These are phyloP conservation scores for Hypoxylon lenormandii DNA, from an alignment of 495 filamentous ascomycete genomes.

Conservation along the genomic window DNA sequence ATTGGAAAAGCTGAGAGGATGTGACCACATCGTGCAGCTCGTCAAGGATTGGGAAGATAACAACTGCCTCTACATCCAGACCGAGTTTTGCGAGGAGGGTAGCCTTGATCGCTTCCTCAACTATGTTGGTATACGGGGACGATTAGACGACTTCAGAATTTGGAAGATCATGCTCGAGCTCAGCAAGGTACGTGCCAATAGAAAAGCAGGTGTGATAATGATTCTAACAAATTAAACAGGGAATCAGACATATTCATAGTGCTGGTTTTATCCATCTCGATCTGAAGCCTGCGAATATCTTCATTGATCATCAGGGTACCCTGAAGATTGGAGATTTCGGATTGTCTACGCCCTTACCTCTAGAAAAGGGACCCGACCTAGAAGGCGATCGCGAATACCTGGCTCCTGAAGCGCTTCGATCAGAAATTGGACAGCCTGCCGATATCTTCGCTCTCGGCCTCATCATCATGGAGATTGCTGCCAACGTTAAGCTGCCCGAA, in stretches of 20 bases:
- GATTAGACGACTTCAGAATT: constrained; percentile 95
- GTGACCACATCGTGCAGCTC: constrained; percentile 84
- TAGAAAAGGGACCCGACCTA: constrained; percentile 78
- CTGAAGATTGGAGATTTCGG: constrained; percentile 98
- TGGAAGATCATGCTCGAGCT: constrained; percentile 96
- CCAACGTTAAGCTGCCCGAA: constrained; percentile 89
- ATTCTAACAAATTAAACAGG: constrained; percentile 62
- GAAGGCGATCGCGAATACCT: constrained; percentile 98
- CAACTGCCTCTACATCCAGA: constrained; percentile 89
- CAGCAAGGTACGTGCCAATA: constrained; percentile 69
- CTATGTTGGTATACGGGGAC: constrained; percentile 79
- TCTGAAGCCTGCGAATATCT: constrained; percentile 92
- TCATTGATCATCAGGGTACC: constrained; percentile 89
- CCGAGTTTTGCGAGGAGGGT: constrained; percentile 93
- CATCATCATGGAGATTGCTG: constrained; percentile 92
- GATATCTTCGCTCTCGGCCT: constrained; percentile 94
- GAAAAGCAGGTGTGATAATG: not conserved
- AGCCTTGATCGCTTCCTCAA: constrained; percentile 85
- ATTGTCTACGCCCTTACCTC: constrained; percentile 84
- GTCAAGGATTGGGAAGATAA: constrained; percentile 86
- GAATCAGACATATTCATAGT: constrained; percentile 87
- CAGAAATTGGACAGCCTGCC: constrained; percentile 85
- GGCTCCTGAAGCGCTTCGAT: constrained; percentile 86
- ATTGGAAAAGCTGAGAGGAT: constrained; percentile 74
- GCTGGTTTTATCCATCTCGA: constrained; percentile 92